Conservation (phyloP, 2,329 filamentous ascomycete species). For the Aaosphaeria pasadenensis region DNA sequence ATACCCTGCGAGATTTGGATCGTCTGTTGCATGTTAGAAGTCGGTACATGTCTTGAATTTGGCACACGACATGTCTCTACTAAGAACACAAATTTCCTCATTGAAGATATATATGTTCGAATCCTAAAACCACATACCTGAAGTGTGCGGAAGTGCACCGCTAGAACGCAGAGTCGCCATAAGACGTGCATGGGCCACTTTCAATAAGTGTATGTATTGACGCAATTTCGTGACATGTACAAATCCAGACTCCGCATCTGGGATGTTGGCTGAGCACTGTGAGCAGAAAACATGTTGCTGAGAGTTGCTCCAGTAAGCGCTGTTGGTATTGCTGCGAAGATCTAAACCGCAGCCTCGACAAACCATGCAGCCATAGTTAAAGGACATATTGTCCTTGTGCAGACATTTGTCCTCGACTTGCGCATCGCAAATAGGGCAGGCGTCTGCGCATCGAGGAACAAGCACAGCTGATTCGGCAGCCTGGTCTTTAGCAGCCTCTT, state of each 20-base stretch:
- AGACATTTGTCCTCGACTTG: constrained; percentile 95
- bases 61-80: constrained; percentile 4
- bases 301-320: constrained; percentile 67
- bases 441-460: constrained; percentile 58
- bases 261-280: constrained; percentile 59
- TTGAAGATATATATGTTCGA: too few species aligned
- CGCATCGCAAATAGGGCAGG: constrained; percentile 76
- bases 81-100: too few species aligned
- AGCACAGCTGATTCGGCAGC: constrained; percentile 41
- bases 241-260: constrained; percentile 61
- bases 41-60: constrained; percentile 31
- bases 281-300: constrained; percentile 70
- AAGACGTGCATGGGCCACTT: constrained; percentile 85
- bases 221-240: constrained; percentile 79
- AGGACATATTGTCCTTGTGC: constrained; percentile 69
- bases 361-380: constrained; percentile 76
- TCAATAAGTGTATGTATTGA: constrained; percentile 90
- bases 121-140: constrained; percentile 46
- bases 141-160: constrained; percentile 73
- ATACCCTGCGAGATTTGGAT: constrained; percentile 65
- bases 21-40: constrained; percentile 52
- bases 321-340: constrained; percentile 63
- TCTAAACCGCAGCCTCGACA: constrained; percentile 72
- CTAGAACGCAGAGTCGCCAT: constrained; percentile 82
- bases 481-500: constrained; percentile 38